phyloP scores from a whole-genome alignment of 1,284 basidiomycete genomes.

The Trichosporon inkin region DNA sequence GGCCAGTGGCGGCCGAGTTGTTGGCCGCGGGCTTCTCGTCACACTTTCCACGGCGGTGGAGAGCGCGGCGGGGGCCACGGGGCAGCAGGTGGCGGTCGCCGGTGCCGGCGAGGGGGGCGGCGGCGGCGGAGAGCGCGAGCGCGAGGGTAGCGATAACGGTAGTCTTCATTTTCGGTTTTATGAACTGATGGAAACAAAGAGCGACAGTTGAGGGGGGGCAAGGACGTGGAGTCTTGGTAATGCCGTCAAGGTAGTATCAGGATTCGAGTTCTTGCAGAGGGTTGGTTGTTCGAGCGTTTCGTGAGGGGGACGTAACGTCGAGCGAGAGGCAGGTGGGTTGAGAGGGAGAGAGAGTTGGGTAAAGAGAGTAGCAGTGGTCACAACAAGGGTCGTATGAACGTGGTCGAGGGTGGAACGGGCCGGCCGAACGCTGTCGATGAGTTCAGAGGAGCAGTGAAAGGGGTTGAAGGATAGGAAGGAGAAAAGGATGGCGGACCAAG shows the following conservation, averaged over 20 bases:
- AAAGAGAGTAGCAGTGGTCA: background rate
- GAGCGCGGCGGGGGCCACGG: background rate
- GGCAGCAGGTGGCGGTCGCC: background rate
- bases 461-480: slow-evolving; percentile 1
- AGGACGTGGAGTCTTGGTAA: background rate
- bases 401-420: background rate
- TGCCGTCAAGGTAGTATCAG: slow-evolving; percentile 4
- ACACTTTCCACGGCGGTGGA: background rate
- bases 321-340: too few relatives aligned
- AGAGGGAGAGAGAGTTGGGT: background rate
- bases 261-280: background rate
- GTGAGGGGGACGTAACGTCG: too few relatives aligned
- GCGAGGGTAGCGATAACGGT: slow-evolving; percentile 6
- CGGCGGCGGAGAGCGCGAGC: background rate
- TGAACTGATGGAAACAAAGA: background rate
- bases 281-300: background rate
- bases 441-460: background rate
- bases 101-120: background rate
- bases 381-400: slow-evolving; percentile 3
- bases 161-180: slow-evolving; percentile 4
- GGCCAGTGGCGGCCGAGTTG: background rate
- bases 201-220: background rate
- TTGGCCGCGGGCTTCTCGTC: background rate
- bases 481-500: background rate
- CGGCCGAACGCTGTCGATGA: background rate